Conservation (phyloP, 1,139 yeast genomes). For the Sugiyamaella castrensis region DNA sequence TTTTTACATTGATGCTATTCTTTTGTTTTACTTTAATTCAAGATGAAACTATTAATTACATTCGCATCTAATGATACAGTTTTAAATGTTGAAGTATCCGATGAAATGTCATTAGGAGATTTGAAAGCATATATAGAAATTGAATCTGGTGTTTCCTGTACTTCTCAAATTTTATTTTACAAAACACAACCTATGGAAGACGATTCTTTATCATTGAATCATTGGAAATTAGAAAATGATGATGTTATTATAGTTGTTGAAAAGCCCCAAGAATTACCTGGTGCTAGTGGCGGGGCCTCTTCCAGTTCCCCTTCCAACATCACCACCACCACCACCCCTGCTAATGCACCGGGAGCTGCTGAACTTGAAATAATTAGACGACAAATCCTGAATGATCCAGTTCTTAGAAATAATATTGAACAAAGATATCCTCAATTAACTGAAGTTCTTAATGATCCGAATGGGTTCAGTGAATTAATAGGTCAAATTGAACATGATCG, state of each 20-base stretch:
- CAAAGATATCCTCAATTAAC: slow-evolving; percentile 39
- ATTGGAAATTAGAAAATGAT: slow-evolving; percentile 50
- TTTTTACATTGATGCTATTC: too few relatives aligned
- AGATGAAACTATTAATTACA: slow-evolving; percentile 42
- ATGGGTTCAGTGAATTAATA: slow-evolving; percentile 49
- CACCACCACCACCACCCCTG: slow-evolving; percentile 35
- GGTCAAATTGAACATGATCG: slow-evolving; percentile 37
- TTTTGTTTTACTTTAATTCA: neutral
- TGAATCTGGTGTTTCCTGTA: slow-evolving; percentile 57
- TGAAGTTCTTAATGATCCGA: slow-evolving; percentile 50
- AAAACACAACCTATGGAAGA: slow-evolving; percentile 46
- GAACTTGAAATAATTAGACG: slow-evolving; percentile 39
- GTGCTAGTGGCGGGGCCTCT: slow-evolving; percentile 20
- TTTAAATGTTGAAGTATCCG: slow-evolving; percentile 55
- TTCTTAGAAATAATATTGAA: slow-evolving; percentile 34
- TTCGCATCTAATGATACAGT: slow-evolving; percentile 32
- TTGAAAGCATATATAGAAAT: slow-evolving; percentile 74
- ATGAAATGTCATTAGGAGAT: slow-evolving; percentile 62
- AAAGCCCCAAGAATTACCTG: slow-evolving; percentile 5
- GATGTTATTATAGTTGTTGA: slow-evolving; percentile 51
- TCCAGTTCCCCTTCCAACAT: slow-evolving; percentile 34
- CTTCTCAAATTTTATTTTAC: slow-evolving; percentile 47
- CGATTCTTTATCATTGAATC: slow-evolving; percentile 42
- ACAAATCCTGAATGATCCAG: slow-evolving; percentile 36
- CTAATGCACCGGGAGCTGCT: slow-evolving; percentile 38